These are phyloP conservation scores for Wickerhamiella sorbophila DNA, from an alignment of 805 yeast genomes.

Conservation along the genomic window DNA sequence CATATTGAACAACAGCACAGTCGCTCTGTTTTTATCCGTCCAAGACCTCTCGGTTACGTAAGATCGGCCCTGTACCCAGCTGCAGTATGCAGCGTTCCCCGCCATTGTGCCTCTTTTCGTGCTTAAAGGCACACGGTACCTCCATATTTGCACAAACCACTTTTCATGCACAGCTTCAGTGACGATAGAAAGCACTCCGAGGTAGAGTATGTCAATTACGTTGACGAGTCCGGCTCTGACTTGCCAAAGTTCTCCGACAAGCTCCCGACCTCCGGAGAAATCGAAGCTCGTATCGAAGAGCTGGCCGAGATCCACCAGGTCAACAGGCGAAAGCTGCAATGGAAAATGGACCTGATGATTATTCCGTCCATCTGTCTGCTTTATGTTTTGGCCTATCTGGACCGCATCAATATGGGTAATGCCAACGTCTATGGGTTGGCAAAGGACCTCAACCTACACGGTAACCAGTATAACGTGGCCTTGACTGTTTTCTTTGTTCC, in stretches of 20 bases:
- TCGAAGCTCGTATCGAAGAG: background rate
- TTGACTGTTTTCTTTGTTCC: constrained; percentile 27
- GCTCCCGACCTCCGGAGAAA: background rate
- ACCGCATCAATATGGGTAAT: constrained; percentile 34
- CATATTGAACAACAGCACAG: too few species aligned
- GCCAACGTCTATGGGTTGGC: constrained; percentile 34
- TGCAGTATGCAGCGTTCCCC: too few species aligned
- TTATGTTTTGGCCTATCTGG: constrained; percentile 33
- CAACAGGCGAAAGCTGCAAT: constrained; percentile 10
- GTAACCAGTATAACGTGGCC: constrained; percentile 32
- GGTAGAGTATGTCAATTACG: background rate
- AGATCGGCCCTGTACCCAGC: too few species aligned
- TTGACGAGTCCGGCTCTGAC: background rate
- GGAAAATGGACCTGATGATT: constrained; percentile 31
- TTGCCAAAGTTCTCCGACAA: background rate
- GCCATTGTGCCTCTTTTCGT: too few species aligned
- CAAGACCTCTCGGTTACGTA: too few species aligned
- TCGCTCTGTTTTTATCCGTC: too few species aligned
- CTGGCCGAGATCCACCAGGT: background rate
- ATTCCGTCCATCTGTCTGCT: constrained; percentile 32
- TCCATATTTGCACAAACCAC: too few species aligned
- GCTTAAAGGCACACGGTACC: too few species aligned
- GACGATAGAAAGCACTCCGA: too few species aligned
- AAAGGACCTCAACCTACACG: constrained; percentile 27
- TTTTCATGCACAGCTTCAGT: too few species aligned